phyloP scores from a whole-genome alignment of 352 stramenopile genomes.

The Phytophthora meadii region DNA sequence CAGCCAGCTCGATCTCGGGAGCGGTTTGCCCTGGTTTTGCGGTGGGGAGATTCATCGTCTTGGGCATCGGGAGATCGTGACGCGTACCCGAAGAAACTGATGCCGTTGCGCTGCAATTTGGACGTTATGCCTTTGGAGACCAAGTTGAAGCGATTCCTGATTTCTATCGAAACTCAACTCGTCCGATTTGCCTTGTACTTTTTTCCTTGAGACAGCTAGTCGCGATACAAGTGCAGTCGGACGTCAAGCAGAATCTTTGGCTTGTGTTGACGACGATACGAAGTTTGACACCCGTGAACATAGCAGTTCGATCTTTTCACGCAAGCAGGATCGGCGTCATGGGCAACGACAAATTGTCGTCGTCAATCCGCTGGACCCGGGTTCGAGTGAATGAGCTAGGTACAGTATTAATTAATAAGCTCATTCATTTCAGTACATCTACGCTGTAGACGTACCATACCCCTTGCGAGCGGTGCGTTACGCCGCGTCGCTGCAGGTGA shows the following conservation, averaged over 20 bases:
- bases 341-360: neutral
- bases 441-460: too few relatives aligned
- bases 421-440: too few relatives aligned
- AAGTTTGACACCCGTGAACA: conserved; percentile 1
- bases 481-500: neutral
- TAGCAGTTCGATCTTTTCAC: conserved; percentile 4
- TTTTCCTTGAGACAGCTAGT: neutral
- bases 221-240: neutral
- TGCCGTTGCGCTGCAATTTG: neutral
- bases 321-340: neutral
- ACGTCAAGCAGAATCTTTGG: neutral
- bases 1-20: conserved; percentile 13
- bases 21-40: conserved; percentile 8
- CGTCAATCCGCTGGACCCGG: too few relatives aligned
- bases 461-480: too few relatives aligned
- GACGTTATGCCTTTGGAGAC: neutral
- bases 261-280: neutral
- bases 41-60: conserved; percentile 1
- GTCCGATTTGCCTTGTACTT: neutral
- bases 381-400: too few relatives aligned
- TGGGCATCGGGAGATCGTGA: neutral
- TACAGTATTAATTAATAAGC: too few relatives aligned
- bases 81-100: neutral
- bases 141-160: neutral
- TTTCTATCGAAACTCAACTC: neutral